A percentile compares a stretch with the other conserved stretches of the same genome.
Evolutionary conservation across 495 filamentous ascomycete species (phyloP).

Genomic region (Letharia columbiana): DNA sequence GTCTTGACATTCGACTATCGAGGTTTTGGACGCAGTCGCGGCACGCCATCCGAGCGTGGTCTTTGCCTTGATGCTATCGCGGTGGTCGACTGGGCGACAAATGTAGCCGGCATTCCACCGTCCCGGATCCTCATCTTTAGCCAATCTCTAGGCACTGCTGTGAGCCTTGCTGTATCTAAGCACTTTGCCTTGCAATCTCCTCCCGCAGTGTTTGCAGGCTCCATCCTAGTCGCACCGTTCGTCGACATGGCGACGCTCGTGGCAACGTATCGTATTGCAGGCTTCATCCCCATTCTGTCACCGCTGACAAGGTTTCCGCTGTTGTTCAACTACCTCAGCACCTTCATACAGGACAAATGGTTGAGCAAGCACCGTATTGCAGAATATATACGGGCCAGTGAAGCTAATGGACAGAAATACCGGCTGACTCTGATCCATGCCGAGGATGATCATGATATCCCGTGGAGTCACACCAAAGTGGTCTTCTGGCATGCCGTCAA

Average conservation of each 20-base stretch:
- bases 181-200: slow-evolving; percentile 40
- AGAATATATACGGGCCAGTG: slow-evolving; percentile 27
- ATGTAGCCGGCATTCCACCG: slow-evolving; percentile 51
- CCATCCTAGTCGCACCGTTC: slow-evolving; percentile 37
- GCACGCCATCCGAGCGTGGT: slow-evolving; percentile 61
- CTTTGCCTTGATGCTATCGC: slow-evolving; percentile 60
- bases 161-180: slow-evolving; percentile 55
- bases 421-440: slow-evolving; percentile 31
- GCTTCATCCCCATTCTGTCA: slow-evolving; percentile 37
- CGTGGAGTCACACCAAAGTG: slow-evolving; percentile 34
- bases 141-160: slow-evolving; percentile 72
- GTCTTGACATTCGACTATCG: slow-evolving; percentile 68
- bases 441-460: slow-evolving; percentile 36
- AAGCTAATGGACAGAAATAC: slow-evolving; percentile 28
- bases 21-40: slow-evolving; percentile 65
- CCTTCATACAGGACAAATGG: slow-evolving; percentile 40
- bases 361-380: slow-evolving; percentile 36
- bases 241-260: slow-evolving; percentile 36
- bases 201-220: slow-evolving; percentile 31
- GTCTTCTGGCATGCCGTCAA: slow-evolving; percentile 42
- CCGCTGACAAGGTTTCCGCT: slow-evolving; percentile 35
- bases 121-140: slow-evolving; percentile 64
- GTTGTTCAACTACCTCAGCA: slow-evolving; percentile 34
- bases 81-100: slow-evolving; percentile 57
- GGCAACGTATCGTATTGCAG: slow-evolving; percentile 40